Base-by-base conservation (phyloP, 2,329 filamentous ascomycete genomes). In the Corynespora cassiicola region DNA sequence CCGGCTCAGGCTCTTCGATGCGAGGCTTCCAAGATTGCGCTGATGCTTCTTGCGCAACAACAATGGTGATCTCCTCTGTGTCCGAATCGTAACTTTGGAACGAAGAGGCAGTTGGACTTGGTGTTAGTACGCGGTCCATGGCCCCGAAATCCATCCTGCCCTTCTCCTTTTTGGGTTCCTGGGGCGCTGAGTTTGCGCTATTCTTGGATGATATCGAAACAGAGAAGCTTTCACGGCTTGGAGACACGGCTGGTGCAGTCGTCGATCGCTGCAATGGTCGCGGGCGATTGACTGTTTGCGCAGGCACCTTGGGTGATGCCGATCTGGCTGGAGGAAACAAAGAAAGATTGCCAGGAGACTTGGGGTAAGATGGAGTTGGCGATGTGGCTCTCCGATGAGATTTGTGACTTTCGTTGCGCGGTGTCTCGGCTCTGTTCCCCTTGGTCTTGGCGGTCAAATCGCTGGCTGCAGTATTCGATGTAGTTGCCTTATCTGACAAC, bases 381-480 rank as follows among this genome's bases (percentile, higher is more conserved):
- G 67, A 69, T 4, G 66, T 69, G 14, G 55, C 63, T 36, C 66
- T 50, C 15, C 62, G 57, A 12, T 55, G 57, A 7, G 54, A 52
- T 38, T 58, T 61, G 29, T 2, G 38, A 36, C 11, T 31, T 42
- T 17, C 56, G 46, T 33, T 47, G 47, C 15, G 47, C 22, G n/a
- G n/a, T n/a, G n/a, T n/a, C n/a, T n/a, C n/a, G n/a, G n/a, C n/a
- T n/a, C n/a, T n/a, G n/a, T n/a, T n/a, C n/a, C n/a, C n/a, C n/a
- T n/a, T n/a, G n/a, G n/a, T n/a, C n/a, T n/a, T n/a, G n/a, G n/a
- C n/a, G n/a, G n/a, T n/a, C n/a, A n/a, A n/a, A n/a, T n/a, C n/a
- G n/a, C n/a, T n/a, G n/a, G n/a, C n/a, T n/a, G n/a, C n/a, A n/a
- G n/a, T n/a, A n/a, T 35, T 36, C 26, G 24, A 32, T 33, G 3